These are phyloP conservation scores for Colletotrichum euphorbiae DNA, from an alignment of 2,329 filamentous ascomycete genomes.

Conservation along the genomic window DNA sequence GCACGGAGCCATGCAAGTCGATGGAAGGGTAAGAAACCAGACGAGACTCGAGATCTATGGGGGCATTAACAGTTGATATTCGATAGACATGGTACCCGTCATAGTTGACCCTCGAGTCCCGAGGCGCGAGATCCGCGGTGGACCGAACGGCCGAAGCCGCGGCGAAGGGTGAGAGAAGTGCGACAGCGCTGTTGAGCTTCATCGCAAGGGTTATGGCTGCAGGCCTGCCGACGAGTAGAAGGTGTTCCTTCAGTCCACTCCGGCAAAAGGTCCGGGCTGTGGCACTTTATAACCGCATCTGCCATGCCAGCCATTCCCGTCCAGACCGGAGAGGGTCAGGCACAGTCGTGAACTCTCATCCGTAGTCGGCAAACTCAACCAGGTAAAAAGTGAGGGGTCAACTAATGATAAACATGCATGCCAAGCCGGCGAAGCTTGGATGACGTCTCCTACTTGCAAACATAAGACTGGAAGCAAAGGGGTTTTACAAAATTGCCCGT, in stretches of 20 bases:
- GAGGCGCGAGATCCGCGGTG: background rate
- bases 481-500: too few species aligned
- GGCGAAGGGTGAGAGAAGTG: conserved; percentile 13
- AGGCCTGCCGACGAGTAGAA: background rate
- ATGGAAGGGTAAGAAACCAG: conserved; percentile 42
- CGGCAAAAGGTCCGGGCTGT: background rate
- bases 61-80: conserved; percentile 40
- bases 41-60: conserved; percentile 40
- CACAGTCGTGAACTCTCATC: background rate
- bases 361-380: background rate
- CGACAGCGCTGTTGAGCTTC: conserved; percentile 28
- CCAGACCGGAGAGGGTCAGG: background rate
- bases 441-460: conserved; percentile 14
- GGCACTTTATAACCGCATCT: background rate
- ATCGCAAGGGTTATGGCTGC: conserved; percentile 9
- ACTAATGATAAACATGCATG: conserved; percentile 26
- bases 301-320: too few species aligned
- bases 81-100: conserved; percentile 50
- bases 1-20: conserved; percentile 45
- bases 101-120: conserved; percentile 43
- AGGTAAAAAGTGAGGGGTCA: conserved; percentile 27
- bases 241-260: background rate
- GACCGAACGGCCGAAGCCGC: conserved; percentile 13
- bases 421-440: conserved; percentile 27
- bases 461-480: too few species aligned